Conservation (phyloP, 371 early-diverging fungal species). For the Rhizopus microsporus region DNA sequence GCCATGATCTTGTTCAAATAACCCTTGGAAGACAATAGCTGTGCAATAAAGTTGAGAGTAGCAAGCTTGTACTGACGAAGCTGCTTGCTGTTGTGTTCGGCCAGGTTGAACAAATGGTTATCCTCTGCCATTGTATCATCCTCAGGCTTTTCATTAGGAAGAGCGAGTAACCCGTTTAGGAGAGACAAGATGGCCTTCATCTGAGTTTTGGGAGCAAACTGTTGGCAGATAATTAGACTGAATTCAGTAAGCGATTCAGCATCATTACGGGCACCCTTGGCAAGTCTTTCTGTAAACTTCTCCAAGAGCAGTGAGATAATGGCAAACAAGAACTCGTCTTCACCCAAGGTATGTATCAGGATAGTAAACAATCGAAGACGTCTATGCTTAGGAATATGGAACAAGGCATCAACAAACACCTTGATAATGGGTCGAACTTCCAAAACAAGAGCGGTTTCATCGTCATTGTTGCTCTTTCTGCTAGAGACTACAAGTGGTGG, state of each 20-base stretch:
- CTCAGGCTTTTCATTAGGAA: slow-evolving; percentile 67
- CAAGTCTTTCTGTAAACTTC: slow-evolving; percentile 58
- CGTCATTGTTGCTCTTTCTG: slow-evolving; percentile 49
- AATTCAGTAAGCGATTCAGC: slow-evolving; percentile 69
- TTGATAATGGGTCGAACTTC: slow-evolving; percentile 76
- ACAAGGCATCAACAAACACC: slow-evolving; percentile 90
- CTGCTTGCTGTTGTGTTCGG: slow-evolving; percentile 63
- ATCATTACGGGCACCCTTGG: slow-evolving; percentile 57
- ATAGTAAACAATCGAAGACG: slow-evolving; percentile 86
- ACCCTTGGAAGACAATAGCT: slow-evolving; percentile 63
- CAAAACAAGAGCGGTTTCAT: slow-evolving; percentile 38
- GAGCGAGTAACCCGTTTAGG: slow-evolving; percentile 54
- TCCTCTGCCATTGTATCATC: slow-evolving; percentile 35
- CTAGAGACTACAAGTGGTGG: slow-evolving; percentile 78
- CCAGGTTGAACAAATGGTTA: slow-evolving; percentile 45
- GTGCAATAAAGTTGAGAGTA: slow-evolving; percentile 67
- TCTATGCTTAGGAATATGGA: slow-evolving; percentile 93
- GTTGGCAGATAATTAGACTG: slow-evolving; percentile 59
- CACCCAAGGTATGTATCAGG: slow-evolving; percentile 81
- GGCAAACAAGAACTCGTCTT: slow-evolving; percentile 70
- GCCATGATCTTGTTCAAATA: slow-evolving; percentile 64
- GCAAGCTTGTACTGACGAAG: slow-evolving; percentile 79
- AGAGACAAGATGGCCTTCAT: slow-evolving; percentile 66
- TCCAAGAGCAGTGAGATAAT: slow-evolving; percentile 77
- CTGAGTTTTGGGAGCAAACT: slow-evolving; percentile 71